Evolutionary conservation across 2,329 filamentous ascomycete genomes (phyloP), one percentile per base, ranked within the genome.

Genomic region (Cladophialophora yegresii): DNA sequence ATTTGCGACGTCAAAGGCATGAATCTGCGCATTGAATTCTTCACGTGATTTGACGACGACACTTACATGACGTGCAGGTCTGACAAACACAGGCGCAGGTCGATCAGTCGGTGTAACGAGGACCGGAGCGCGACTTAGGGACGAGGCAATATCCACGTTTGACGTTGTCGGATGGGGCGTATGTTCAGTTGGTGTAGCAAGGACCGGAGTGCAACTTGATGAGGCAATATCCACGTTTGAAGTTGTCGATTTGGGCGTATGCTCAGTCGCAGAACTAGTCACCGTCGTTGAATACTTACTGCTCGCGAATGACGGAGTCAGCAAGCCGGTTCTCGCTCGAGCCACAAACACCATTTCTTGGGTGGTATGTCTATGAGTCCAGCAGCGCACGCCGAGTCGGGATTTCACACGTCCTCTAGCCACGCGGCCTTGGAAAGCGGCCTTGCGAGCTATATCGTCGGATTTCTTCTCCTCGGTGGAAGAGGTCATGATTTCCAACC

Each of bases 391-490:
- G 1, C 58, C 58, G 32, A 67, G 62, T 33, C 50, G 57, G 5
- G 65, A 64, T 43, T 47, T 58, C 12, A 45, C 47, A 8, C 49
- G 58, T 8, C 58, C 58, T 7, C 36, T 45, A 3, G 58, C 55
- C n/a, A 64, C 32, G 16, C 65, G 54, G 16, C 36, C 23, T 33
- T 60, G 51, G 20, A 59, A 40, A 4, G 65, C 58, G 23, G 54
- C 51, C 49, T 58, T 63, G 49, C 64, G 58, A 5, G 61, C 57
- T 23, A 54, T 50, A 40, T 64, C 58, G n/a, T 55, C 51, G 6
- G 26, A 28, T 20, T 59, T 16, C 47, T 62, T 54, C 51, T 67
- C 58, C 22, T 56, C 50, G n/a, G 54, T 64, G 13, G 60, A 57
- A 51, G 61, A 58, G 16, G 47, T 56, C 16, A 66, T 43, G 23